Percentiles rank a stretch among this genome's conserved stretches.
phyloP scores from a whole-genome alignment of 805 yeast genomes.

The Ogataea salicorniae region DNA sequence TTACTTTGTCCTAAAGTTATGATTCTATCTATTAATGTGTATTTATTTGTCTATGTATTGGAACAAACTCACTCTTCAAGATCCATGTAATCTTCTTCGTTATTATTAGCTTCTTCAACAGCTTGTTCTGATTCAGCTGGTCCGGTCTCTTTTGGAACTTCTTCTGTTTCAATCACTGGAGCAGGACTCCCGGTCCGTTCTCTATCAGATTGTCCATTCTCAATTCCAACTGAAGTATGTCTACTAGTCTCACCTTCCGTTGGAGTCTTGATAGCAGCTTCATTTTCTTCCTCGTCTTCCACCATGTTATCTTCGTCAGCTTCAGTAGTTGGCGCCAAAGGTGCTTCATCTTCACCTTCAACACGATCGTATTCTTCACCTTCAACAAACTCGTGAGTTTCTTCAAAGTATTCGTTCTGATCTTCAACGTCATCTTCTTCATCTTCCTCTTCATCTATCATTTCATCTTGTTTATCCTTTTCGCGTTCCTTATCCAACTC shows the following conservation, averaged over 20 bases:
- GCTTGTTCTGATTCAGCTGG: neutral
- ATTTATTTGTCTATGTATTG: too few relatives aligned
- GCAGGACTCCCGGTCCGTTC: too few relatives aligned
- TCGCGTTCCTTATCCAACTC: conserved; percentile 15
- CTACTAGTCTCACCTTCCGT: neutral
- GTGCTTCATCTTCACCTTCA: too few relatives aligned
- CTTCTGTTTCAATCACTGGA: too few relatives aligned
- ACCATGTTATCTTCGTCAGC: conserved; percentile 6
- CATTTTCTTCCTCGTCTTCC: conserved; percentile 6
- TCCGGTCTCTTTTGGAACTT: too few relatives aligned
- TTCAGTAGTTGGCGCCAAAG: neutral
- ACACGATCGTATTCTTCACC: neutral
- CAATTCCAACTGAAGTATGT: too few relatives aligned
- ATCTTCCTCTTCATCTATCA: conserved; percentile 12
- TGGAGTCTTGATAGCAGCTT: neutral
- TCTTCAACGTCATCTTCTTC: conserved; percentile 13
- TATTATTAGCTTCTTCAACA: neutral
- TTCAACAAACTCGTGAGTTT: neutral
- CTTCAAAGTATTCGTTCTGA: conserved; percentile 1
- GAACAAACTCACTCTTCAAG: conserved; percentile 9
- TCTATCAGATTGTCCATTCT: too few relatives aligned
- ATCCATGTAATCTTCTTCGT: conserved; percentile 9
- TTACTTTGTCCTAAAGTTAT: too few relatives aligned
- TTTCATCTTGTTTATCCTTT: conserved; percentile 8
- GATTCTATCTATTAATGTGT: neutral